Base-by-base conservation (phyloP, 352 stramenopile genomes). In the Phytophthora ohioensis region DNA sequence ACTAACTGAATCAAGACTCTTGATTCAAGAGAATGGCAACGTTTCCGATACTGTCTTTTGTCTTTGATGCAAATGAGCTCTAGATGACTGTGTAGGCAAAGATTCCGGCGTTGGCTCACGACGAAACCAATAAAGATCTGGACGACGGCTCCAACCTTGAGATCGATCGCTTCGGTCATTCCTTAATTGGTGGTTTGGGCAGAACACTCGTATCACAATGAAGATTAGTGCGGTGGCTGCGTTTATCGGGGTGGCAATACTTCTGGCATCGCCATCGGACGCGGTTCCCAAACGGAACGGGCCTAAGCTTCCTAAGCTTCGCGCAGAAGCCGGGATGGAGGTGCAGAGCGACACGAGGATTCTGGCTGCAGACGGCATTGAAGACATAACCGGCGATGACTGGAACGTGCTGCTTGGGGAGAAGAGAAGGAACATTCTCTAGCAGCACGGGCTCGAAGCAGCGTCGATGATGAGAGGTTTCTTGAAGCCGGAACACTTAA, bases 121-220 rank as follows among this genome's bases (percentile, higher is more conserved):
- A 49, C 49, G 42, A 64, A 67, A 54, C 59, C 60, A 57, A 56
- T 64, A 45, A 70, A 58, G 55, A 70, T 70, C 9, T 66, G 36
- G 30, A 31, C 54, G 52, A 52, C 35, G 51, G 31, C n/a, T 51
- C 32, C 32, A 49, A 27, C 21, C 21, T 27, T 27, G 21, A 27
- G 21, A 27, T 27, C 21, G 21, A 2, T 27, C 21, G 1, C 30
- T 27, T 59, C 35, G 5, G 5, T 45, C 54, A 71, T 57, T 63
- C 48, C 38, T 63, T 27, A 42, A 45, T 60, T 58, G 31, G 4
- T 21, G 15, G 54, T 17, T 27, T 27, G 5, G 11, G 35, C 11
- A 17, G 41, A 46, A 46, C 27, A 39, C 47, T 49, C 49, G 17
- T 38, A 17, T 47, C 5, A 9, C 10, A 12, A 67, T 72, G 62